Percentiles rank a stretch among this genome's conserved stretches.
phyloP scores from a whole-genome alignment of 2,329 filamentous ascomycete genomes.

The Venturia nashicola region DNA sequence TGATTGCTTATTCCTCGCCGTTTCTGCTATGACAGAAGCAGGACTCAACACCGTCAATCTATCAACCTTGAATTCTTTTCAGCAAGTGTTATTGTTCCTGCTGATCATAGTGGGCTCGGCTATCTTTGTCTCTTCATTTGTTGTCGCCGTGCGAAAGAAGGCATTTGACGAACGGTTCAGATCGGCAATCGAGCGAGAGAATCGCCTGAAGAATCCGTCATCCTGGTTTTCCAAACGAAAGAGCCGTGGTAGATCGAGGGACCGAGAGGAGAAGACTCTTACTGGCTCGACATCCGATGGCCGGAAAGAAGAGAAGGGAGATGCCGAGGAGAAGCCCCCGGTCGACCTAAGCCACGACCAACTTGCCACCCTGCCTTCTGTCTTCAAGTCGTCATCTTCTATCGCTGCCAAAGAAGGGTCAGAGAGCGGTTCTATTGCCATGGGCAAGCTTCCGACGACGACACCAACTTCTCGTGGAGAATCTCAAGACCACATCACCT shows the following conservation, averaged over 20 bases:
- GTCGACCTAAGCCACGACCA: neutral
- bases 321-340: neutral
- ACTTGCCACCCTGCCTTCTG: neutral
- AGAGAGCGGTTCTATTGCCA: neutral
- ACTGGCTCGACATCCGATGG: neutral
- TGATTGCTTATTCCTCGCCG: constrained; percentile 54
- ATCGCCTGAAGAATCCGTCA: neutral
- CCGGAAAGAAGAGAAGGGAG: neutral
- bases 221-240: neutral
- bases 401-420: neutral
- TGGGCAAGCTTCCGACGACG: neutral
- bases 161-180: constrained; percentile 52
- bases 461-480: neutral
- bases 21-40: constrained; percentile 11
- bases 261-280: neutral
- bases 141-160: constrained; percentile 46
- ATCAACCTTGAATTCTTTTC: constrained; percentile 51
- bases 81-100: constrained; percentile 53
- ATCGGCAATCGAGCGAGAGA: neutral
- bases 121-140: constrained; percentile 55
- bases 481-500: neutral
- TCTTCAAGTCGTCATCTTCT: neutral
- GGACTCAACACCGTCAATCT: constrained; percentile 58
- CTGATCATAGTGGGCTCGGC: constrained; percentile 54
- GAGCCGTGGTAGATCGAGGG: neutral